A percentile compares a stretch with the other conserved stretches of the same genome.
phyloP scores from a whole-genome alignment of 805 yeast species.

The Wickerhamomyces strasburgensis region DNA sequence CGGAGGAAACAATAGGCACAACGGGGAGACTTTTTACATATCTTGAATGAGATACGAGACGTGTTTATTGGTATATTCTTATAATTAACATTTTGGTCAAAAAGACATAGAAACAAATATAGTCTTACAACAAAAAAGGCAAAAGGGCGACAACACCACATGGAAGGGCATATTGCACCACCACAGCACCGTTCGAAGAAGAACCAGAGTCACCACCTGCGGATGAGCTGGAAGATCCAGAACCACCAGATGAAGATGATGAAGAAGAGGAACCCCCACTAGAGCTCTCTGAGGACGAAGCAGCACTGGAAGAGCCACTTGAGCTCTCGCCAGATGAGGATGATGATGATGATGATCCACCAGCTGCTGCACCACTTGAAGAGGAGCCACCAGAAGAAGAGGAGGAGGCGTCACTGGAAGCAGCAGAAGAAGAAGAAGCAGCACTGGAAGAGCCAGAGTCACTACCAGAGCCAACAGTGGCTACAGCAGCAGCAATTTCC shows the following conservation, averaged over 20 bases:
- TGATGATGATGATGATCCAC: constrained; percentile 2
- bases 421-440: constrained; percentile 5
- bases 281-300: constrained; percentile 11
- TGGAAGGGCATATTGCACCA: constrained; percentile 11
- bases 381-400: constrained; percentile 10
- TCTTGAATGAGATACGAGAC: no score
- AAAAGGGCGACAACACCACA: constrained; percentile 13
- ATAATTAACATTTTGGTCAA: not conserved
- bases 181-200: constrained; percentile 14
- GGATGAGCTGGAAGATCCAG: constrained; percentile 8
- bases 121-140: constrained; percentile 17
- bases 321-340: constrained; percentile 2
- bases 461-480: constrained; percentile 6
- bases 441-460: constrained; percentile 7
- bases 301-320: constrained; percentile 3
- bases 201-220: constrained; percentile 5
- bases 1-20: no score
- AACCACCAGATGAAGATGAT: constrained; percentile 9
- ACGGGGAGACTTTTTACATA: no score
- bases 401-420: constrained; percentile 8
- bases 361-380: constrained; percentile 6
- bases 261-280: constrained; percentile 4
- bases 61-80: no score
- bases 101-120: not conserved
- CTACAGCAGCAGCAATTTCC: constrained; percentile 12